Conservation (phyloP, 805 yeast genomes). For the Wickerhamomyces hampshirensis region DNA sequence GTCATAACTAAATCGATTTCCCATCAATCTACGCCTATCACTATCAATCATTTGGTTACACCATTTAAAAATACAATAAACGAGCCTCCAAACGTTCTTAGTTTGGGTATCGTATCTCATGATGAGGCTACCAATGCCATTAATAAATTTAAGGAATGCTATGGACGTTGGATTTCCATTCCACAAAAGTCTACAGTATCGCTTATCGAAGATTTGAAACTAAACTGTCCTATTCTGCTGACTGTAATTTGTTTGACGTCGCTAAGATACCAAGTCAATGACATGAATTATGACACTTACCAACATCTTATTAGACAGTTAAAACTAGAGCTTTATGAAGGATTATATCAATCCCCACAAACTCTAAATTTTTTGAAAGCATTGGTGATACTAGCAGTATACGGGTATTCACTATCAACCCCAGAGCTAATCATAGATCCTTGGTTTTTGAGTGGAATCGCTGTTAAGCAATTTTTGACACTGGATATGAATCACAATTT, state of each 20-base stretch:
- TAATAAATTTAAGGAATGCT: constrained; percentile 56
- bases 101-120: constrained; percentile 42
- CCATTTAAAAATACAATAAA: constrained; percentile 8
- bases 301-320: constrained; percentile 34
- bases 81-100: constrained; percentile 42
- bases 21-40: constrained; percentile 13
- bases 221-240: constrained; percentile 54
- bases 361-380: constrained; percentile 64
- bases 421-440: constrained; percentile 54
- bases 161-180: constrained; percentile 75
- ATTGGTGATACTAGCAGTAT: constrained; percentile 58
- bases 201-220: constrained; percentile 44
- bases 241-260: constrained; percentile 64
- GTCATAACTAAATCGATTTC: constrained; percentile 21
- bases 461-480: constrained; percentile 56
- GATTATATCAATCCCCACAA: constrained; percentile 41
- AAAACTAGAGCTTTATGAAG: constrained; percentile 22
- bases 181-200: constrained; percentile 47
- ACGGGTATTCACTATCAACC: constrained; percentile 56
- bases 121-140: constrained; percentile 47
- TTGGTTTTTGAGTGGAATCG: constrained; percentile 65
- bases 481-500: constrained; percentile 33
- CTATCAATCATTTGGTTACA: constrained; percentile 13
- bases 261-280: constrained; percentile 39
- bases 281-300: constrained; percentile 24